phyloP scores from a whole-genome alignment of 176 grass and related monocot species.

The Aegilops umbellulata region DNA sequence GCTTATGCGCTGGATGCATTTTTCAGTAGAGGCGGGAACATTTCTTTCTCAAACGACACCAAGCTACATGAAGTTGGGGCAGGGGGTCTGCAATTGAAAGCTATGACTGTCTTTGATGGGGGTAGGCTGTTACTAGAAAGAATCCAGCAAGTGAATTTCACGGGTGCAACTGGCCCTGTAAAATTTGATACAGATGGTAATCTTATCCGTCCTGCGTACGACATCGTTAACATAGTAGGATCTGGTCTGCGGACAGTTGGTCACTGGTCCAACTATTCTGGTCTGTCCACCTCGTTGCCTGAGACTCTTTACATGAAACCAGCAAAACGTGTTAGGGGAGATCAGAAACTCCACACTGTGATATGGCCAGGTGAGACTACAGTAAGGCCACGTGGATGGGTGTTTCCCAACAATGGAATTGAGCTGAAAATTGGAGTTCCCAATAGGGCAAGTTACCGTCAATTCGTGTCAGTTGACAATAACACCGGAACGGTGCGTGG shows the following conservation, averaged over 20 bases:
- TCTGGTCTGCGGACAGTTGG: slow-evolving; percentile 67
- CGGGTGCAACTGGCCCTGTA: slow-evolving; percentile 60
- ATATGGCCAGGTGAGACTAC: slow-evolving; percentile 79
- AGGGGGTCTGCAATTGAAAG: slow-evolving; percentile 52
- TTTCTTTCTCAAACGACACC: slow-evolving; percentile 72
- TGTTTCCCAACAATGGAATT: slow-evolving; percentile 77
- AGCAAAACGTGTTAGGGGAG: slow-evolving; percentile 34
- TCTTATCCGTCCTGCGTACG: slow-evolving; percentile 69
- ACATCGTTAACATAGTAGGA: slow-evolving; percentile 79
- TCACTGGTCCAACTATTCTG: slow-evolving; percentile 91
- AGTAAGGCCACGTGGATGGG: slow-evolving; percentile 74
- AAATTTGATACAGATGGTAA: slow-evolving; percentile 68
- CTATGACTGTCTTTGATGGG: slow-evolving; percentile 65
- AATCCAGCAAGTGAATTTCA: slow-evolving; percentile 58
- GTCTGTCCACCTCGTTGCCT: slow-evolving; percentile 61
- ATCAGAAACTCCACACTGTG: slow-evolving; percentile 36
- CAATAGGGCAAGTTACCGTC: slow-evolving; percentile 58
- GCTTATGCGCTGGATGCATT: slow-evolving; percentile 81
- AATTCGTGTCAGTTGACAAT: slow-evolving; percentile 50
- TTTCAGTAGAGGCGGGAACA: slow-evolving; percentile 59
- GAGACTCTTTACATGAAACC: slow-evolving; percentile 65
- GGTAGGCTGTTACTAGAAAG: slow-evolving; percentile 53
- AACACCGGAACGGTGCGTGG: slow-evolving; percentile 45
- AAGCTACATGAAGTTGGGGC: slow-evolving; percentile 41
- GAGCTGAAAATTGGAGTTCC: slow-evolving; percentile 77